Conservation (phyloP, 306 rosid species). For the Alnus glutinosa region DNA sequence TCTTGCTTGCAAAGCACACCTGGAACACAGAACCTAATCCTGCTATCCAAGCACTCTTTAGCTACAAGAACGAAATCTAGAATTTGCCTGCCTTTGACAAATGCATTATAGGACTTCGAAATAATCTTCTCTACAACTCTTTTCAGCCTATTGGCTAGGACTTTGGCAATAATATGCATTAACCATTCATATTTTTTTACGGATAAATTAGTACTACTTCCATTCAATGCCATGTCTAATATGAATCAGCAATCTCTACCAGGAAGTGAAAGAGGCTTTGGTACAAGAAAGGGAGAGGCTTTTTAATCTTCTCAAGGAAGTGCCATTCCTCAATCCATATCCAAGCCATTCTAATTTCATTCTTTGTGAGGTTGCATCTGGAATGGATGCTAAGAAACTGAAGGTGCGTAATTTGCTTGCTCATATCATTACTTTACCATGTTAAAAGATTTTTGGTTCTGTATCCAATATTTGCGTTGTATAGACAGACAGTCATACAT, state of each 20-base stretch:
- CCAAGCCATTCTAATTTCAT: conserved; percentile 93
- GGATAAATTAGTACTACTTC: neutral
- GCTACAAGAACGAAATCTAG: too few relatives aligned
- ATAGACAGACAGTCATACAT: neutral
- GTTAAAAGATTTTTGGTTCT: neutral
- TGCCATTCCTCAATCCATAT: conserved; percentile 77
- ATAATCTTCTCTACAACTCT: too few relatives aligned
- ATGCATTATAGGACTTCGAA: too few relatives aligned
- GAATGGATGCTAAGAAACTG: conserved; percentile 82
- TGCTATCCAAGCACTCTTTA: too few relatives aligned
- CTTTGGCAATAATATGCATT: neutral
- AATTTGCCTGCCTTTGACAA: too few relatives aligned
- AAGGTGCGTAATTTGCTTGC: conserved; percentile 55
- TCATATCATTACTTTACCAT: neutral
- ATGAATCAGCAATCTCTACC: conserved; percentile 29
- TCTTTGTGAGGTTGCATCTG: conserved; percentile 82
- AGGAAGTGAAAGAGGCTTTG: conserved; percentile 80
- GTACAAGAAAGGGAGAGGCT: conserved; percentile 82
- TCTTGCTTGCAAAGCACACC: too few relatives aligned
- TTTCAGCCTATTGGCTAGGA: too few relatives aligned
- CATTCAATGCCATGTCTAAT: conserved; percentile 34
- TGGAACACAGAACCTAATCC: too few relatives aligned
- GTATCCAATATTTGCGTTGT: neutral
- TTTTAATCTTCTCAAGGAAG: conserved; percentile 59
- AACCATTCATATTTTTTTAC: conserved; percentile 8